phyloP scores from a whole-genome alignment of 805 yeast genomes.

The Candida takata region DNA sequence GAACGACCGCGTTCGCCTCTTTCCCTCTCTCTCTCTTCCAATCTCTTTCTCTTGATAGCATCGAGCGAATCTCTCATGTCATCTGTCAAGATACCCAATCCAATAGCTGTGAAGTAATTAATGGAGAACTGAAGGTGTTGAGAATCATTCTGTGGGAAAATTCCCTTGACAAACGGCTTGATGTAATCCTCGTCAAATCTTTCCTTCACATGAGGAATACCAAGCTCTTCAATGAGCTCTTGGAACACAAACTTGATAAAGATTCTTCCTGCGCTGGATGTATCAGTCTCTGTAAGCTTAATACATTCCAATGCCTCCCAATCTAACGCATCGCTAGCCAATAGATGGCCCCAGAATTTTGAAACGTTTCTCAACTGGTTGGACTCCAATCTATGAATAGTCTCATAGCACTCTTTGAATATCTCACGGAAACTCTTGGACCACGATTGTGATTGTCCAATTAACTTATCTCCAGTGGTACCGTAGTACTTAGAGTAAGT shows the following conservation, averaged over 20 bases:
- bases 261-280: conserved; percentile 77
- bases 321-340: conserved; percentile 62
- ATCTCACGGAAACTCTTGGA: conserved; percentile 39
- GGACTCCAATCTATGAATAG: conserved; percentile 62
- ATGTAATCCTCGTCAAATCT: conserved; percentile 48
- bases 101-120: conserved; percentile 90
- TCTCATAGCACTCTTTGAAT: conserved; percentile 50
- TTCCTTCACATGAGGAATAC: conserved; percentile 41
- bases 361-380: conserved; percentile 73
- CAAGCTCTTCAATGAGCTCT: conserved; percentile 73
- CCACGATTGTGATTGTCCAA: conserved; percentile 51
- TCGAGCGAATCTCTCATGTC: conserved; percentile 57
- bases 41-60: conserved; percentile 20
- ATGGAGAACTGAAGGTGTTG: conserved; percentile 68
- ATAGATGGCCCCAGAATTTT: conserved; percentile 76
- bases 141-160: conserved; percentile 55
- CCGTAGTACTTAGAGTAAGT: conserved; percentile 85
- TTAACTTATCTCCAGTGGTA: conserved; percentile 59
- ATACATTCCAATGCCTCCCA: conserved; percentile 55
- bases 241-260: conserved; percentile 75
- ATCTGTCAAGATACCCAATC: conserved; percentile 78
- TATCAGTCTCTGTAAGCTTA: conserved; percentile 57
- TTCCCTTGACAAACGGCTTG: conserved; percentile 40
- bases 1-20: conserved; percentile 19
- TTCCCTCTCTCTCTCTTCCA: conserved; percentile 15